A percentile compares a stretch with the other conserved stretches of the same genome.
phyloP scores from a whole-genome alignment of 2,329 filamentous ascomycete species.

The Paraphoma sp. region DNA sequence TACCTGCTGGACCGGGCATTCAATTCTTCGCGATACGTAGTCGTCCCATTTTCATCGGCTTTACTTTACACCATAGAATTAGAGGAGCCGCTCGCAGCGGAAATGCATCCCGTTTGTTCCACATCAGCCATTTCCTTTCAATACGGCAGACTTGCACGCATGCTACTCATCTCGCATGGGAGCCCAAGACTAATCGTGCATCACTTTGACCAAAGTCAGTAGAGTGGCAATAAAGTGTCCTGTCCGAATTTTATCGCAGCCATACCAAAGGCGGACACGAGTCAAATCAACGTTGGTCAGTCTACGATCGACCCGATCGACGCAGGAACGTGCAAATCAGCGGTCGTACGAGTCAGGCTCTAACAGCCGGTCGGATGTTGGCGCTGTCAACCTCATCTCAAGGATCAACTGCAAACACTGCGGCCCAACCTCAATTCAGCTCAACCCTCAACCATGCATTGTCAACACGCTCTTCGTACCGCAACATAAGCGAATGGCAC shows the following conservation, averaged over 20 bases:
- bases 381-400: not conserved
- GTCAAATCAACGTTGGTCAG: not conserved
- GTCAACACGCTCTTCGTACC: too few species aligned
- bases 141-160: not conserved
- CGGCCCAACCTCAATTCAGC: slow-evolving; percentile 1
- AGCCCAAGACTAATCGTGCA: not conserved
- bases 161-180: not conserved
- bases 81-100: slow-evolving; percentile 27
- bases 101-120: slow-evolving; percentile 21
- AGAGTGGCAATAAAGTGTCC: not conserved
- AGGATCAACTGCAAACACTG: slow-evolving; percentile 1
- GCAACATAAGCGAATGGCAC: too few species aligned
- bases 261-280: not conserved
- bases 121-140: not conserved
- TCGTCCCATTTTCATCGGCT: slow-evolving; percentile 6
- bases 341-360: not conserved
- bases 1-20: slow-evolving; percentile 33
- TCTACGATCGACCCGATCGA: not conserved
- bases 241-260: not conserved
- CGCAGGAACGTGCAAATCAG: slow-evolving; percentile 1
- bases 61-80: slow-evolving; percentile 22
- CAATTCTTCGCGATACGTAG: slow-evolving; percentile 9
- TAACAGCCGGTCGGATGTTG: not conserved
- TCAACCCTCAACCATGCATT: not conserved
- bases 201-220: not conserved